phyloP scores from a whole-genome alignment of 2,329 filamentous ascomycete species.

The Monosporascus ibericus region DNA sequence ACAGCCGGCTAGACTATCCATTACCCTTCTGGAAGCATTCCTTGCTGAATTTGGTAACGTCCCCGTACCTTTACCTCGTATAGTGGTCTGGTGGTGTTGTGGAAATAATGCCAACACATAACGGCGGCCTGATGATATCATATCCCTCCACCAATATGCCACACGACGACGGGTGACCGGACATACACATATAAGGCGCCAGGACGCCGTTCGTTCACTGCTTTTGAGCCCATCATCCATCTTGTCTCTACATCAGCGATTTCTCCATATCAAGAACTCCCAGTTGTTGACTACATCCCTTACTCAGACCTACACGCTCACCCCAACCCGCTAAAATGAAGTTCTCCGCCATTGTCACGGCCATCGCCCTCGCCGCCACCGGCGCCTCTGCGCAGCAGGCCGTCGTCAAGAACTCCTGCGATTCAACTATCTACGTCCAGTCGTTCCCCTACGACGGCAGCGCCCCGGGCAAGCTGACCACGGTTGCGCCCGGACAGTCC shows the following conservation, averaged over 20 bases:
- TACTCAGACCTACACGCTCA: neutral
- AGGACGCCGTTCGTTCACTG: neutral
- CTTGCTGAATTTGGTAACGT: neutral
- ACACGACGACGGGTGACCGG: neutral
- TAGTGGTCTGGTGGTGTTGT: neutral
- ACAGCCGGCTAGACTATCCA: neutral
- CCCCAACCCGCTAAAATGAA: slow-evolving; percentile 20
- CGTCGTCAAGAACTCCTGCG: slow-evolving; percentile 31
- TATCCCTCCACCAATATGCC: neutral
- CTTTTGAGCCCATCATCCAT: neutral
- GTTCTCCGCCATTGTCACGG: slow-evolving; percentile 18
- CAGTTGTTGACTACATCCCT: slow-evolving; percentile 1
- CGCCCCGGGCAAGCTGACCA: slow-evolving; percentile 25
- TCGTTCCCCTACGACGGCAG: slow-evolving; percentile 29
- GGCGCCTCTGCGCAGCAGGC: slow-evolving; percentile 29
- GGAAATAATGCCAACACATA: neutral
- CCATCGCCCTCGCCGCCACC: slow-evolving; percentile 27
- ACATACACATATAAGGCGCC: slow-evolving; percentile 2
- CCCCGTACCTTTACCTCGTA: neutral
- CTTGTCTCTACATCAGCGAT: slow-evolving; percentile 1
- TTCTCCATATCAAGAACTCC: neutral
- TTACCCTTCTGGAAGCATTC: neutral
- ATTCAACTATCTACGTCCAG: slow-evolving; percentile 28
- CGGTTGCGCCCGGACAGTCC: slow-evolving; percentile 25
- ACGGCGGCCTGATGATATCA: neutral